These are phyloP conservation scores for Rhizodiscina lignyota DNA, from an alignment of 495 filamentous ascomycete genomes.

Conservation along the genomic window DNA sequence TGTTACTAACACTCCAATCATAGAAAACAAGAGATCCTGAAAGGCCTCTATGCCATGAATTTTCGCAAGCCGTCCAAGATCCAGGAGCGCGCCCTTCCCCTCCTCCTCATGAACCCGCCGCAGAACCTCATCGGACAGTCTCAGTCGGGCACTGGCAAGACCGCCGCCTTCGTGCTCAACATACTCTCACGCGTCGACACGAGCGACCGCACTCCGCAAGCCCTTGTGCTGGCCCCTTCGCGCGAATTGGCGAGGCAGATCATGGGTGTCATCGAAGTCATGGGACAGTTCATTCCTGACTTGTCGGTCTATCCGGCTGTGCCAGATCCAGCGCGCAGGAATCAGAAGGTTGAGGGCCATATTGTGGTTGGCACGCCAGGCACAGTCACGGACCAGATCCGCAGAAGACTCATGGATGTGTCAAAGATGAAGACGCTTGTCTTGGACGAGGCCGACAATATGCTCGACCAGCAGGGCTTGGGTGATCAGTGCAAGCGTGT, in stretches of 20 bases:
- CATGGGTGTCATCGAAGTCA: constrained; percentile 56
- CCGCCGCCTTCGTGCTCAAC: constrained; percentile 86
- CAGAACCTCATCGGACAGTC: constrained; percentile 93
- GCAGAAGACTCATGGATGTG: constrained; percentile 47
- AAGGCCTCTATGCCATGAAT: constrained; percentile 59
- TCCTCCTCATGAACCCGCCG: constrained; percentile 69
- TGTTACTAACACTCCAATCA: constrained; percentile 14
- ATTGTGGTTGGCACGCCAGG: constrained; percentile 90
- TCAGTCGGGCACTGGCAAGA: constrained; percentile 97
- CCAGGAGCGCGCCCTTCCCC: constrained; percentile 79
- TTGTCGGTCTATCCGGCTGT: constrained; percentile 63
- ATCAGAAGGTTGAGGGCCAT: constrained; percentile 43
- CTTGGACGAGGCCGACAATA: constrained; percentile 90
- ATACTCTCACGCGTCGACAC: constrained; percentile 74
- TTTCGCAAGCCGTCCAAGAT: constrained; percentile 95
- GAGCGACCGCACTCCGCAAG: constrained; percentile 54
- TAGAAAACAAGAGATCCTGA: constrained; percentile 30
- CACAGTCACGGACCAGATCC: constrained; percentile 75
- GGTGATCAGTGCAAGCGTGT: constrained; percentile 89
- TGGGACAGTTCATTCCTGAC: constrained; percentile 66
- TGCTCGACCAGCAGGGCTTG: constrained; percentile 85
- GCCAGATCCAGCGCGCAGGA: constrained; percentile 48
- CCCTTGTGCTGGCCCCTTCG: constrained; percentile 77
- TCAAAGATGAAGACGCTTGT: constrained; percentile 59
- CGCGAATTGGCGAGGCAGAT: constrained; percentile 94